Evolutionary conservation across 129 eudicot genomes (phyloP).

Genomic region (Chrysanthemum lavandulifolium): DNA sequence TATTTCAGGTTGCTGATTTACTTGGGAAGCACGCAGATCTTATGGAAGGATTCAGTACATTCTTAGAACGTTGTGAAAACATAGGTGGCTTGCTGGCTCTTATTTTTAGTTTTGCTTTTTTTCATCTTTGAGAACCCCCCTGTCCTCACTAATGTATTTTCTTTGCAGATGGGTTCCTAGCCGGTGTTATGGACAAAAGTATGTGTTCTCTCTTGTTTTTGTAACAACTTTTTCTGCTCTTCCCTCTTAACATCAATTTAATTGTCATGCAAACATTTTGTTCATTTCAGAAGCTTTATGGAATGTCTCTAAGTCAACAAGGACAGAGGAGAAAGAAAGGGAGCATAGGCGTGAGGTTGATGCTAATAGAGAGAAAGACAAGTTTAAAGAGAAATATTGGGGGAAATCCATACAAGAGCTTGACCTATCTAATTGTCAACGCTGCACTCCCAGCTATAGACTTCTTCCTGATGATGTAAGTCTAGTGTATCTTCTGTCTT

Average conservation of each 20-base stretch:
- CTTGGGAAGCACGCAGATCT: slow-evolving; percentile 92
- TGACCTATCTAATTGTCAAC: slow-evolving; percentile 85
- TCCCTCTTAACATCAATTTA: not conserved
- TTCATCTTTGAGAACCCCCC: slow-evolving; percentile 3
- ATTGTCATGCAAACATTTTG: not conserved
- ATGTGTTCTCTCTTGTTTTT: slow-evolving; percentile 28
- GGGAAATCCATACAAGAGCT: slow-evolving; percentile 95
- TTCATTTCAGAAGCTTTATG: slow-evolving; percentile 71
- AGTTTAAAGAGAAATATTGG: slow-evolving; percentile 79
- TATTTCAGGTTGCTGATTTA: slow-evolving; percentile 83
- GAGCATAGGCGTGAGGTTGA: slow-evolving; percentile 81
- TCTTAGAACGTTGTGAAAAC: slow-evolving; percentile 86
- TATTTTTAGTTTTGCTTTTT: not conserved
- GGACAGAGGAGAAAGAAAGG: slow-evolving; percentile 77
- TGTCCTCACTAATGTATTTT: slow-evolving; percentile 15
- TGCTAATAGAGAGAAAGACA: slow-evolving; percentile 66
- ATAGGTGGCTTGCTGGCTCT: slow-evolving; percentile 46
- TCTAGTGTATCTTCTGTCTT: slow-evolving; percentile 5
- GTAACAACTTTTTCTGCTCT: not conserved
- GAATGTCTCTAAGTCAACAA: slow-evolving; percentile 64
- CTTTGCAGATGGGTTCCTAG: slow-evolving; percentile 89
- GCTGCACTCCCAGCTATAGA: slow-evolving; percentile 97
- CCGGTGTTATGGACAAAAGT: slow-evolving; percentile 98
- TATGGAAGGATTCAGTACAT: slow-evolving; percentile 93
- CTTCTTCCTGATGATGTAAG: slow-evolving; percentile 95